Evolutionary conservation across 2,329 filamentous ascomycete species (phyloP).

Genomic region (Fusarium sp.): DNA sequence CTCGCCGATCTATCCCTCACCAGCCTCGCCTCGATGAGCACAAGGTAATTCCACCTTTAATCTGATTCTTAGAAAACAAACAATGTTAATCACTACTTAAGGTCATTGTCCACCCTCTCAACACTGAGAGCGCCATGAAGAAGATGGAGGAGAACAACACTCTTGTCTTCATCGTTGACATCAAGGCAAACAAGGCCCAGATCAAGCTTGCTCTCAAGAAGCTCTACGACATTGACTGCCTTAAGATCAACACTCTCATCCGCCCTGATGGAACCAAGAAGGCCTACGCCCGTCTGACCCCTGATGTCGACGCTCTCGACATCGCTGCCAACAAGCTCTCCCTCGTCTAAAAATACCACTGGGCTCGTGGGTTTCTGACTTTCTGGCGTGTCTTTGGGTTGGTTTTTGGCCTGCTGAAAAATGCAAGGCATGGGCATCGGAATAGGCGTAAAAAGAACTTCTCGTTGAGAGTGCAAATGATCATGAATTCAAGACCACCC

Average conservation of each 20-base stretch:
- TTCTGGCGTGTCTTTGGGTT: slow-evolving; percentile 52
- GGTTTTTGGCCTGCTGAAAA: slow-evolving; percentile 55
- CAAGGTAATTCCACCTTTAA: slow-evolving; percentile 70
- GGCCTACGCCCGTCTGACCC: slow-evolving; percentile 94
- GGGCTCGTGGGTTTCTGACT: slow-evolving; percentile 44
- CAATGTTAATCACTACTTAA: slow-evolving; percentile 65
- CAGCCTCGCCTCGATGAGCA: slow-evolving; percentile 93
- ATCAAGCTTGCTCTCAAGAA: slow-evolving; percentile 99
- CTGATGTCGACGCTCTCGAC: slow-evolving; percentile 98
- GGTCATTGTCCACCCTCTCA: slow-evolving; percentile 90
- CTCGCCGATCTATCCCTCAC: slow-evolving; percentile 93
- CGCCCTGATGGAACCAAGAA: slow-evolving; percentile 98
- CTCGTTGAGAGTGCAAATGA: slow-evolving; percentile 53
- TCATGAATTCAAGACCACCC: slow-evolving; percentile 52
- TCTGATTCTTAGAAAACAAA: too few relatives aligned
- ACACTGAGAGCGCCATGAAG: slow-evolving; percentile 99
- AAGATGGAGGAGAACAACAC: slow-evolving; percentile 99
- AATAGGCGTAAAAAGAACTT: slow-evolving; percentile 53
- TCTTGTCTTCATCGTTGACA: slow-evolving; percentile 95
- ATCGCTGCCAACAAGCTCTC: slow-evolving; percentile 99
- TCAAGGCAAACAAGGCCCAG: slow-evolving; percentile 98
- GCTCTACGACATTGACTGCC: slow-evolving; percentile 96
- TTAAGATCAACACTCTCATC: slow-evolving; percentile 99
- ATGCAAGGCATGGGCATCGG: slow-evolving; percentile 55
- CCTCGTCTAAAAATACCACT: slow-evolving; percentile 66